These are phyloP conservation scores for Trichoderma endophyticum DNA, from an alignment of 2,329 filamentous ascomycete species.

Conservation along the genomic window DNA sequence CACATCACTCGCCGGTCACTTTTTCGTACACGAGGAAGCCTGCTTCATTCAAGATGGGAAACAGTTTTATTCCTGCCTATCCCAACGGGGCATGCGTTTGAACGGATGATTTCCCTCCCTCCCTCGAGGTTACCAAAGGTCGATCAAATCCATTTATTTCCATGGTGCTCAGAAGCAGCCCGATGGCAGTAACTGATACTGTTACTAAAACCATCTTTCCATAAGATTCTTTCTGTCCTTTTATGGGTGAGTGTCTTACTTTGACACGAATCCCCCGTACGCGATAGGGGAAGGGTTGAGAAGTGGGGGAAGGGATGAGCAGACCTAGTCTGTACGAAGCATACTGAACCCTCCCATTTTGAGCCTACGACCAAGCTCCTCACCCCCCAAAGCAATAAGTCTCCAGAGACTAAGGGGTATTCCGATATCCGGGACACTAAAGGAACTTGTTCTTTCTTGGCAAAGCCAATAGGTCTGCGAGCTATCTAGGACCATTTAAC, in stretches of 20 bases:
- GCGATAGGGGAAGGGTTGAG: background rate
- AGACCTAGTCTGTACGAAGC: background rate
- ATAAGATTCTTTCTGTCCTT: background rate
- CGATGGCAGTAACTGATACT: background rate
- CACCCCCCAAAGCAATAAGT: background rate
- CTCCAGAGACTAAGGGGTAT: background rate
- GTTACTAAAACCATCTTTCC: background rate
- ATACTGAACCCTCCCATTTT: background rate
- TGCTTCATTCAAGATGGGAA: background rate
- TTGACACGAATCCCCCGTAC: slow-evolving; percentile 2
- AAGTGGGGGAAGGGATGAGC: background rate
- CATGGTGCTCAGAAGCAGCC: background rate
- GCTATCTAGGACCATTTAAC: background rate
- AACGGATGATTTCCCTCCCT: background rate
- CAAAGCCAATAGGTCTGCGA: background rate
- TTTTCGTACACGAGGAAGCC: background rate
- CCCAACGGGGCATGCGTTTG: background rate
- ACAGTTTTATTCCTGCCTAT: background rate
- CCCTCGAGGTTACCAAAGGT: background rate
- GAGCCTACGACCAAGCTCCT: background rate
- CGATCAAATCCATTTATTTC: background rate
- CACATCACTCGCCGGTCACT: background rate
- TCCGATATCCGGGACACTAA: background rate
- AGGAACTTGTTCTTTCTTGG: background rate
- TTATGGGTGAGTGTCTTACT: background rate